phyloP scores from a whole-genome alignment of 116 monocot genomes.

The Trichopus zeylanicus region DNA sequence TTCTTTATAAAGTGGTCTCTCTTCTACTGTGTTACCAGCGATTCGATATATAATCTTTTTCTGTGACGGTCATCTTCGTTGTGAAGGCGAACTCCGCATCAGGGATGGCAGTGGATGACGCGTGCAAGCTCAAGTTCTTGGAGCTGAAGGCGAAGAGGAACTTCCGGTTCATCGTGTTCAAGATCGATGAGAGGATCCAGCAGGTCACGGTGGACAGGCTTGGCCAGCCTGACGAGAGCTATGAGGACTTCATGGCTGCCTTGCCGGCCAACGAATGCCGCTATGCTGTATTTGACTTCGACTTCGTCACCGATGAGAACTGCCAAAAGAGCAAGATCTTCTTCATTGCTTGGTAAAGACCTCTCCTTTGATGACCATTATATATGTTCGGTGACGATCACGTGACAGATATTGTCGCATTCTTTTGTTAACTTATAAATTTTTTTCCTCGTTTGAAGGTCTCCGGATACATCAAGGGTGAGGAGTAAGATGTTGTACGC shows the following conservation, averaged over 20 bases:
- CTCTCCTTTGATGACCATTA: not conserved
- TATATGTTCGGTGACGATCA: not conserved
- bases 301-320: constrained; percentile 41
- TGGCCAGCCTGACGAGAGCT: constrained; percentile 29
- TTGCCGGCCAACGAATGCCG: constrained; percentile 41
- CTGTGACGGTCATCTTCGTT: not conserved
- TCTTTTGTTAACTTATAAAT: not conserved
- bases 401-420: not conserved
- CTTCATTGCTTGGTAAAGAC: constrained; percentile 37
- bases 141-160: constrained; percentile 43
- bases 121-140: constrained; percentile 12
- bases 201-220: constrained; percentile 33
- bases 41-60: too few species aligned
- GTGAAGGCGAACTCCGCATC: not conserved
- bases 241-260: constrained; percentile 29
- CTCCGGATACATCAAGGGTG: constrained; percentile 7
- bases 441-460: not conserved
- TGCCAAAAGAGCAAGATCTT: constrained; percentile 57
- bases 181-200: constrained; percentile 35
- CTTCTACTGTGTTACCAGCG: not conserved
- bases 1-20: not conserved
- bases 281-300: constrained; percentile 52
- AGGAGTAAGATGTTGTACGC: constrained; percentile 12
- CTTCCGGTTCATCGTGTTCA: constrained; percentile 33
- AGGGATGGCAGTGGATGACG: not conserved